Evolutionary conservation across 1,284 basidiomycete species (phyloP), one percentile per base, ranked within the genome.

Genomic region (Fomitopsis betulina): DNA sequence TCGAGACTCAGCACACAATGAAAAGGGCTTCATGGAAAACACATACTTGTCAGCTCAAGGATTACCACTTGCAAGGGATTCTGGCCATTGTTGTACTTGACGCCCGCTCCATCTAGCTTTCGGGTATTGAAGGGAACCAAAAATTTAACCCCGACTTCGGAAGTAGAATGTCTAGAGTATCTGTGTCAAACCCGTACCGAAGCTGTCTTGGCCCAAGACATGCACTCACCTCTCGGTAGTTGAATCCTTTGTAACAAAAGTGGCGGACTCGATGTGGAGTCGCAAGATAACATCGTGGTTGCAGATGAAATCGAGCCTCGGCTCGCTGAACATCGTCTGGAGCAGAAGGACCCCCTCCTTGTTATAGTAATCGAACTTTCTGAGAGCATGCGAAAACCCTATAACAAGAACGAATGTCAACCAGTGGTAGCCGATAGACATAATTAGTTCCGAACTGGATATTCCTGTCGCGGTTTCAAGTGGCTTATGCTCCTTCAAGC

Each of bases 211-310:
- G 27, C 8, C 27, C 1, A 8, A 30, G 27, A 8, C 27, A 30
- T 30, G 27, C 5, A 30, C 1, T 30, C 27, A 30, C 27, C 27
- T 30, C 8, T 8, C 27, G 27, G 27, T 4, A 30, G 27, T 8
- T 17, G 50, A 50, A 52, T 60, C 60, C 35, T 67, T 63, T 10
- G 59, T 56, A 47, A 65, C 64, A 53, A 63, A 66, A 51, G 65
- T 63, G 19, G 67, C 68, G 19, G 65, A 59, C 17, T 60, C 52
- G 55, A 71, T 61, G 15, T 61, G 62, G 32, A 71, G 53, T 21
- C 57, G 58, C n/a, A 71, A 56, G 27, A 66, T 42, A 21, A 64
- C 68, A 42, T 70, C 67, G 45, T 71, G 70, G 60, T 70, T 71
- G 56, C 70, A 71, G 56, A 71, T 63, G 60, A 71, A 71, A 38